Evolutionary conservation across 2,329 filamentous ascomycete genomes (phyloP).

Genomic region (Trichoderma brevicompactum): DNA sequence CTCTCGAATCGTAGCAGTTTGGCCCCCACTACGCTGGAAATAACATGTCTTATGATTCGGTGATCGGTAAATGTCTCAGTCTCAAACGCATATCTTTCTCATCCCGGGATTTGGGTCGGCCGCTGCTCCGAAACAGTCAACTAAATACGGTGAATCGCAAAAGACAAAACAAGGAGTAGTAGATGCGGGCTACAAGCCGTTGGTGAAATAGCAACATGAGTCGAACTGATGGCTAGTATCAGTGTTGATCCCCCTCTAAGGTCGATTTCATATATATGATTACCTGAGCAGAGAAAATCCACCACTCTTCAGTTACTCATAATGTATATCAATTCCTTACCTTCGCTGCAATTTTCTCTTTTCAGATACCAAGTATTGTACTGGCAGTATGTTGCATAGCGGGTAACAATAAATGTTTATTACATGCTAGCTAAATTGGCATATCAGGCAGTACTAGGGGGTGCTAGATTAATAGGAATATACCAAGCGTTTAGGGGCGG

Average conservation of each 20-base stretch:
- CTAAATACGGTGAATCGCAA: neutral
- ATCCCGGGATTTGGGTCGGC: constrained; percentile 1
- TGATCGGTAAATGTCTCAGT: constrained; percentile 12
- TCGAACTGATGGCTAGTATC: neutral
- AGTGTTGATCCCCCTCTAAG: neutral
- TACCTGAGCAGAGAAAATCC: no score
- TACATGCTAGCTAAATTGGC: no score
- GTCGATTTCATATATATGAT: neutral
- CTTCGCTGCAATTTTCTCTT: no score
- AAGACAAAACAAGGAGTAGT: neutral
- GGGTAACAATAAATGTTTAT: no score
- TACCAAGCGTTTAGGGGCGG: no score
- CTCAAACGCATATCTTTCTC: neutral
- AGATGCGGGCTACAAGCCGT: neutral
- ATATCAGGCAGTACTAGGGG: no score
- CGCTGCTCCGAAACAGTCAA: neutral
- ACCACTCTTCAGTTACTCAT: no score
- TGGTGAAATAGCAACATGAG: neutral
- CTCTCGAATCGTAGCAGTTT: constrained; percentile 7
- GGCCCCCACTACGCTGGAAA: constrained; percentile 9
- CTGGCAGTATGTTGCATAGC: no score
- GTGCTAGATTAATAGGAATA: no score
- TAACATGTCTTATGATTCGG: constrained; percentile 9
- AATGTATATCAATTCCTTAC: no score
- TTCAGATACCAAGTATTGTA: no score